Conservation (phyloP, 108 stramenopile genomes). For the Nannochloropsis granulata region DNA sequence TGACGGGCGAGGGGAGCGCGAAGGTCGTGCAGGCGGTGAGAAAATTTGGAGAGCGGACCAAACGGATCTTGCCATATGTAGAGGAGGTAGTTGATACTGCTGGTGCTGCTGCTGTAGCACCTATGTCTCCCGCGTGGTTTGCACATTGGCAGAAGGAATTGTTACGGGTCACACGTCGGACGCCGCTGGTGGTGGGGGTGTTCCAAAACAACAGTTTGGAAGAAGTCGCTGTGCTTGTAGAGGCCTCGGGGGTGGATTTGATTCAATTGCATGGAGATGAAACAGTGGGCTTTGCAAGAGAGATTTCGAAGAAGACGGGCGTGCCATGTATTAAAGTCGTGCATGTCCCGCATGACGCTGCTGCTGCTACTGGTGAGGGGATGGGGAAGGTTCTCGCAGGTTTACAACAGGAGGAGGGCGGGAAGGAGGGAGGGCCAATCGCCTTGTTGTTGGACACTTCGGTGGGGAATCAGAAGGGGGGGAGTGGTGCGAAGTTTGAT, state of each 20-base stretch:
- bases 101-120: background rate
- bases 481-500: slow-evolving; percentile 85
- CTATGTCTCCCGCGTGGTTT: background rate
- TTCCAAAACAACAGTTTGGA: slow-evolving; percentile 80
- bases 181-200: slow-evolving; percentile 51
- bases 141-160: background rate
- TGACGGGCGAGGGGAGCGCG: slow-evolving; percentile 33
- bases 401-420: slow-evolving; percentile 34
- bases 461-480: slow-evolving; percentile 66
- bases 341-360: slow-evolving; percentile 46
- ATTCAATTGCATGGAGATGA: slow-evolving; percentile 93
- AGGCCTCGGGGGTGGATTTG: slow-evolving; percentile 72
- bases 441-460: slow-evolving; percentile 71
- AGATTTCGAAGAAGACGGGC: slow-evolving; percentile 42
- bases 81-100: background rate
- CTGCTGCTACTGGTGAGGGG: slow-evolving; percentile 29
- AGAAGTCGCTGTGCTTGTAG: slow-evolving; percentile 55
- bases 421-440: slow-evolving; percentile 54
- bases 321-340: slow-evolving; percentile 82
- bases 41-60: slow-evolving; percentile 63
- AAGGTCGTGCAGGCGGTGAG: slow-evolving; percentile 55
- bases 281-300: slow-evolving; percentile 45
- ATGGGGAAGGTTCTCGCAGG: slow-evolving; percentile 36
- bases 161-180: background rate
- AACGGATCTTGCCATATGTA: background rate